phyloP scores from a whole-genome alignment of 2,329 filamentous ascomycete genomes.

The Arthroderma sp. region DNA sequence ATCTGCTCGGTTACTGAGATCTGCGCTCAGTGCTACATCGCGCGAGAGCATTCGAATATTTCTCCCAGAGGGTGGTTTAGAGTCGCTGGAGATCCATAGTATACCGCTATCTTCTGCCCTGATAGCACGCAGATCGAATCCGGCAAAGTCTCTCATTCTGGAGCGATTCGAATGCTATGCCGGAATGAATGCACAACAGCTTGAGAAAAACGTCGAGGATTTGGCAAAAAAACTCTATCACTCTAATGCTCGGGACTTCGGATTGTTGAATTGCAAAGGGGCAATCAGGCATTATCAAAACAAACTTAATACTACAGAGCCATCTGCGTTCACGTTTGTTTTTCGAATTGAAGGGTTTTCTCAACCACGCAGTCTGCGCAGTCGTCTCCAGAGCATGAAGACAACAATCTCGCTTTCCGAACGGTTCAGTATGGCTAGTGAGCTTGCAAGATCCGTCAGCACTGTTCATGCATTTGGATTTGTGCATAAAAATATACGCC shows the following conservation, averaged over 20 bases:
- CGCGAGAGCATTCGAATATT: constrained; percentile 5
- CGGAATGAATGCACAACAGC: constrained; percentile 1
- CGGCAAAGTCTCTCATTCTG: too few species aligned
- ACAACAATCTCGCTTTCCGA: too few species aligned
- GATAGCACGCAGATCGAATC: neutral
- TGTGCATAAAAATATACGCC: constrained; percentile 22
- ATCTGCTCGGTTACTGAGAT: too few species aligned
- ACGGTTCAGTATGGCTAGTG: constrained; percentile 12
- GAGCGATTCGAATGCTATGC: too few species aligned
- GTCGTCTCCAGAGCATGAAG: too few species aligned
- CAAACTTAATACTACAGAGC: neutral
- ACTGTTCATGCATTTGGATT: constrained; percentile 15
- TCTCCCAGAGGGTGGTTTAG: neutral
- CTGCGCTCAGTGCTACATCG: too few species aligned
- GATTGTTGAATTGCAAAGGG: constrained; percentile 12
- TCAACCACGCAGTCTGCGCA: too few species aligned
- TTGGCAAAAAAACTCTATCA: constrained; percentile 10
- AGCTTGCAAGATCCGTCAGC: constrained; percentile 14
- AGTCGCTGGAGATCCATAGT: neutral
- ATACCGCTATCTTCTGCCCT: neutral
- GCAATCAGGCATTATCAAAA: constrained; percentile 5
- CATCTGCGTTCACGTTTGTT: neutral
- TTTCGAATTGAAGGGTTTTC: neutral
- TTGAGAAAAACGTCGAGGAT: constrained; percentile 11
- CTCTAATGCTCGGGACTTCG: constrained; percentile 12